Evolutionary conservation across 139 green algal species (phyloP).

Genomic region (Pleodorina starrii): DNA sequence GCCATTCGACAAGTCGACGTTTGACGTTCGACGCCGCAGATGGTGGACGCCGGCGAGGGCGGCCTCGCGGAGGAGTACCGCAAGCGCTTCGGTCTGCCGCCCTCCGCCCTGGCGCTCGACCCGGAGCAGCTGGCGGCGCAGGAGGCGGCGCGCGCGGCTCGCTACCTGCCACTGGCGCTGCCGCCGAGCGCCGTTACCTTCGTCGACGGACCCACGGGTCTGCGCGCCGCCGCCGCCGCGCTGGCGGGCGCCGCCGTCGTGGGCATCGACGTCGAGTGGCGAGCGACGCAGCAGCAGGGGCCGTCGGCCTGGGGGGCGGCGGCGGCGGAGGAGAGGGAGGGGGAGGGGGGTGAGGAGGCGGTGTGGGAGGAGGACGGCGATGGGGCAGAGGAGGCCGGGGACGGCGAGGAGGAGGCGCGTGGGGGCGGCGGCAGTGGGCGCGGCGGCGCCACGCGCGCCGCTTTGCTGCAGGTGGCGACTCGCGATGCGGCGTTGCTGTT

Average conservation of each 20-base stretch:
- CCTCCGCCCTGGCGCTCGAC: constrained; percentile 34
- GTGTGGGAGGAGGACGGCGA: not conserved
- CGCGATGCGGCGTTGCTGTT: constrained; percentile 65
- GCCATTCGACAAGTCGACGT: too few relatives aligned
- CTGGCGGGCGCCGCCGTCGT: constrained; percentile 58
- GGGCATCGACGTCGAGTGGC: constrained; percentile 86
- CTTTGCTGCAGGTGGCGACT: constrained; percentile 63
- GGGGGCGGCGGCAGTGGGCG: not conserved
- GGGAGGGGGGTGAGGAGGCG: not conserved
- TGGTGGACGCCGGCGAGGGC: constrained; percentile 65
- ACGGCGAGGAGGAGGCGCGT: not conserved
- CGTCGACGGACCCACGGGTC: constrained; percentile 8
- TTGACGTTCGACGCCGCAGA: too few relatives aligned
- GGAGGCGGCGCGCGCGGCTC: constrained; percentile 30
- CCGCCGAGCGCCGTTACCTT: constrained; percentile 18
- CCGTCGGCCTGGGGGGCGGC: constrained; percentile 8
- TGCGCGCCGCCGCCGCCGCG: constrained; percentile 25
- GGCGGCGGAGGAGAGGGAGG: not conserved
- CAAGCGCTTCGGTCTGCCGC: constrained; percentile 62
- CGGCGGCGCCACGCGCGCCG: constrained; percentile 9
- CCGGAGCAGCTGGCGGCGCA: constrained; percentile 63
- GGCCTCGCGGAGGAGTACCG: constrained; percentile 66
- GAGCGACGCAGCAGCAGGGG: constrained; percentile 38
- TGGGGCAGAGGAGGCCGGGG: not conserved
- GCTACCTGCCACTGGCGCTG: constrained; percentile 72